Percentiles rank a stretch among this genome's conserved stretches.
Conservation (phyloP, 1,284 basidiomycete genomes). For the Paramarasmius palmivorus region DNA sequence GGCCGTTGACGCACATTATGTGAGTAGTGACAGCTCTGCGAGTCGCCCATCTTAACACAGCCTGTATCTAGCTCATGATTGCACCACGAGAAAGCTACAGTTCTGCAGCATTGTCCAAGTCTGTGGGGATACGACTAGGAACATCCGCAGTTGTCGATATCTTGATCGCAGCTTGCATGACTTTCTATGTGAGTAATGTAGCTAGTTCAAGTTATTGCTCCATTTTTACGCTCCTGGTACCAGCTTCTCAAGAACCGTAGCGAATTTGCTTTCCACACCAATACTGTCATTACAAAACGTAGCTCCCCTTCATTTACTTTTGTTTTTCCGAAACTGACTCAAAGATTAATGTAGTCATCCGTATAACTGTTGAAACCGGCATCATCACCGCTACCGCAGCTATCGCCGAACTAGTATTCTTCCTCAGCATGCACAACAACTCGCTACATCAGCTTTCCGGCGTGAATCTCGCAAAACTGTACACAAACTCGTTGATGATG, state of each 20-base stretch:
- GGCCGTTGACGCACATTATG: conserved; percentile 8
- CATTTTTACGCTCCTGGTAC: too few relatives aligned
- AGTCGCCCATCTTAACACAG: too few relatives aligned
- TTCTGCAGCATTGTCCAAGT: not conserved
- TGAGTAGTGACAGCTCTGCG: not conserved
- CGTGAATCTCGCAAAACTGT: not conserved
- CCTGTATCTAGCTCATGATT: not conserved
- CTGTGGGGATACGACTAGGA: conserved; percentile 15
- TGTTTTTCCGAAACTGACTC: not conserved
- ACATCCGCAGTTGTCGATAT: conserved; percentile 22
- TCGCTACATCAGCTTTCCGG: not conserved
- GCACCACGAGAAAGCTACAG: conserved; percentile 6
- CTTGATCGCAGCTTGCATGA: conserved; percentile 22
- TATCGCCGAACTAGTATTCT: not conserved
- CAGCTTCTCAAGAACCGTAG: not conserved
- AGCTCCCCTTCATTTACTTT: not conserved
- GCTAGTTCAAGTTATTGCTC: too few relatives aligned
- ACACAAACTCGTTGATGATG: conserved; percentile 4
- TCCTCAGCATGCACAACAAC: not conserved
- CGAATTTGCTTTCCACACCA: not conserved
- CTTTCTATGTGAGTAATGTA: not conserved
- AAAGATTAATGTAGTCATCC: not conserved
- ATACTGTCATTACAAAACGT: conserved; percentile 1
- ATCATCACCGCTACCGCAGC: conserved; percentile 1
- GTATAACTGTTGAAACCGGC: conserved; percentile 1